A percentile compares a stretch with the other conserved stretches of the same genome.
Conservation (phyloP, 805 yeast genomes). For the Metschnikowia orientalis region DNA sequence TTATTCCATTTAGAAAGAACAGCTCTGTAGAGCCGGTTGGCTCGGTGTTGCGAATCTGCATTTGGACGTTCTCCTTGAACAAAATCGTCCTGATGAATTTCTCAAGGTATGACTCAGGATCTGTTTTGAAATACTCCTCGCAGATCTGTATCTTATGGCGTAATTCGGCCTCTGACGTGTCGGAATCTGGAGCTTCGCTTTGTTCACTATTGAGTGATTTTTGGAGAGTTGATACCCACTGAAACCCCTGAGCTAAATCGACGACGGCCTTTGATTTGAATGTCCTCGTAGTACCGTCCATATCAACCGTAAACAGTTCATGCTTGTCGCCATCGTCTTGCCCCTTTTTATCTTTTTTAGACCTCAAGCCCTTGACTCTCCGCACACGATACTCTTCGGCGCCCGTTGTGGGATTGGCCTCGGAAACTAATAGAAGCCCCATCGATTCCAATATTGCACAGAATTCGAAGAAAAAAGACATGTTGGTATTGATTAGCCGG, state of each 20-base stretch:
- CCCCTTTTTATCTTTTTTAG: constrained; percentile 29
- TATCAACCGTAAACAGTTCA: constrained; percentile 22
- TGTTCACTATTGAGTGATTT: constrained; percentile 4
- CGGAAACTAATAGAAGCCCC: constrained; percentile 63
- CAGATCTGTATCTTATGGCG: constrained; percentile 3
- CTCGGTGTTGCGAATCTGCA: constrained; percentile 15
- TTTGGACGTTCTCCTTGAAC: constrained; percentile 26
- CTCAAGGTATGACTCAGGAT: constrained; percentile 10
- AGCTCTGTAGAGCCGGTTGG: constrained; percentile 11
- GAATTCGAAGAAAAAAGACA: constrained; percentile 36
- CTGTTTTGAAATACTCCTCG: constrained; percentile 3
- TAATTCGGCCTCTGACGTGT: constrained; percentile 7
- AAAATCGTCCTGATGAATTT: constrained; percentile 21
- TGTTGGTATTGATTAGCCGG: constrained; percentile 23
- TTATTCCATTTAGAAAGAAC: constrained; percentile 43
- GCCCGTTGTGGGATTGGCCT: constrained; percentile 20
- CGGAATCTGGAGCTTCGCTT: constrained; percentile 6
- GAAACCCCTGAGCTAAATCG: constrained; percentile 35
- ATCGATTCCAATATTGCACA: constrained; percentile 66
- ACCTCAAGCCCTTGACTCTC: constrained; percentile 75
- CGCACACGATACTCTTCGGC: constrained; percentile 46
- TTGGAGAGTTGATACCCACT: constrained; percentile 45
- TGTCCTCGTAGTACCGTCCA: constrained; percentile 8
- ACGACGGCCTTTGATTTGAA: constrained; percentile 40
- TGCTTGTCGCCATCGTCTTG: too few species aligned